Conservation (phyloP, 2,329 filamentous ascomycete species). For the Microcera coccophila region DNA sequence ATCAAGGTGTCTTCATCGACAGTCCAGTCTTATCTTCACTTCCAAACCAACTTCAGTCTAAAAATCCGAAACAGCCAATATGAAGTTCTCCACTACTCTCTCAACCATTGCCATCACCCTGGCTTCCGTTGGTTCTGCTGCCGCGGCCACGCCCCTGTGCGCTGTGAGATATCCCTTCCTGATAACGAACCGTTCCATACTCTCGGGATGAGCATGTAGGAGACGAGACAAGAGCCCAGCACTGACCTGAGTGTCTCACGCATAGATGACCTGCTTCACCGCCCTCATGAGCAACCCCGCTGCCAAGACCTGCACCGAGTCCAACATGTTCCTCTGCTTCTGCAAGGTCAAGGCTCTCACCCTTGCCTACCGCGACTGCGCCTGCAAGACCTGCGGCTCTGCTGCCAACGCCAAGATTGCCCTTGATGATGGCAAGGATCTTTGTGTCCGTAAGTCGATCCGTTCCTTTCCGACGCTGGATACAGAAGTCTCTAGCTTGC, state of each 20-base stretch:
- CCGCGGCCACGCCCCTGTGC: conserved; percentile 5
- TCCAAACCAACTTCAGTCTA: too few species aligned
- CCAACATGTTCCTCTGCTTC: conserved; percentile 7
- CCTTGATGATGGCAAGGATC: not conserved
- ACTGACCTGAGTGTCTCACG: not conserved
- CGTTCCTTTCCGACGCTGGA: not conserved
- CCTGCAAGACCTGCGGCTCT: not conserved
- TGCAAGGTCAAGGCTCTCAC: conserved; percentile 7
- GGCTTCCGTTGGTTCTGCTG: conserved; percentile 2
- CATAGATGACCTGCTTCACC: conserved; percentile 1
- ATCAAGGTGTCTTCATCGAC: not conserved
- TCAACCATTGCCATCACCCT: not conserved
- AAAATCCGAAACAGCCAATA: not conserved
- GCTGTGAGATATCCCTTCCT: not conserved
- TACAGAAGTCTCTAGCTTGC: not conserved
- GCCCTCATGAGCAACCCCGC: conserved; percentile 1
- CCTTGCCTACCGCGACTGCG: conserved; percentile 5
- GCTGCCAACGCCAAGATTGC: not conserved
- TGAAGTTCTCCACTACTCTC: conserved; percentile 2
- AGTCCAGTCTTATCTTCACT: not conserved
- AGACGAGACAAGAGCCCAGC: not conserved
- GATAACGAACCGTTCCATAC: not conserved
- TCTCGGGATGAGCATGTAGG: not conserved
- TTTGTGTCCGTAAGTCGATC: not conserved
- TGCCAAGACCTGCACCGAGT: conserved; percentile 3